Evolutionary conservation across 306 rosid genomes (phyloP), one percentile per base, ranked within the genome.

Genomic region (Inga oerstediana): DNA sequence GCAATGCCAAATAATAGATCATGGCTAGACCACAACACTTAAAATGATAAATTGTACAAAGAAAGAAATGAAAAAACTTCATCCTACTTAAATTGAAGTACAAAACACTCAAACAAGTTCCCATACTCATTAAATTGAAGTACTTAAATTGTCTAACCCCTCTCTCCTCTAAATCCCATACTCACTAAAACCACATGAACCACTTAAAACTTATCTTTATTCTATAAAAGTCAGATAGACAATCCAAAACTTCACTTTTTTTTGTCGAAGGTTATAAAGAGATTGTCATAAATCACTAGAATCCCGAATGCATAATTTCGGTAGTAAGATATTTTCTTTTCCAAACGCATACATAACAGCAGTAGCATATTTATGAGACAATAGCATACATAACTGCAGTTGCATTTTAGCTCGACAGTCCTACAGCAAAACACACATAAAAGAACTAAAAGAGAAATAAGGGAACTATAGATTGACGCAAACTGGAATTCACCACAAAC

Each of bases 191-290:
- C 56, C 43, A 70, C 44, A 45, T 46, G 75, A 66, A 77, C 58
- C 82, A 83, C 82, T 71, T 39, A 69, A 61, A 64, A 32, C 39
- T 32, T 45, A 22, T 48, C 13, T 24, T 24, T 27, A 74, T 64
- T 46, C 37, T 58, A 30, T 13, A 34, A 59, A 83, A 76, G 15
- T 70, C 6, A 2, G 37, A n/a, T 48, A 37, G 24, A 17, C 51
- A 74, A 16, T 62, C 51, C 58, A 65, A 54, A 75, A 51, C 22
- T 32, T 32, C 45, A 49, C 45, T 9, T 13, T 51, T 59, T 59
- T 30, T 8, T 8, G 8, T 27, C 12, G 62, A 73, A 27, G 17
- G 34, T 62, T 6, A 64, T 46, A 64, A 24, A 79, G 66, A 61
- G 20, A 81, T 8, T 61, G 61, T 43, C 43, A 61, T 39, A 46